phyloP scores from a whole-genome alignment of 2,329 filamentous ascomycete genomes.

The Myriosclerotinia duriaeana region DNA sequence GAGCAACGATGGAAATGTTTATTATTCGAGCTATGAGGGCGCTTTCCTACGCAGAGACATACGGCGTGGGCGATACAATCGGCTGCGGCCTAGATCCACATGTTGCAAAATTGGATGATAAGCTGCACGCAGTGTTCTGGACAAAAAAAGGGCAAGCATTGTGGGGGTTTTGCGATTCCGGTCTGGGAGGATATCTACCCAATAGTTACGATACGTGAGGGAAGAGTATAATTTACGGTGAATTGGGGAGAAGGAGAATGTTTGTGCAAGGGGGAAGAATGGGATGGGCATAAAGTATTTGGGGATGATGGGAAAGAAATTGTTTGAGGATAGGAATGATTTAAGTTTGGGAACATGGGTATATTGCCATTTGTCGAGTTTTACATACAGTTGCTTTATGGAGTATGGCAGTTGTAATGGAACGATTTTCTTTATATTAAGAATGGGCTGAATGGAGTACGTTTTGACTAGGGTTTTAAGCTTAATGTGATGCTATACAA shows the following conservation, averaged over 20 bases:
- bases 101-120: not conserved
- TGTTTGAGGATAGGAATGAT: too few relatives aligned
- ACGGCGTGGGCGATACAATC: not conserved
- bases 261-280: not conserved
- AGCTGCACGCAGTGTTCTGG: not conserved
- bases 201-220: not conserved
- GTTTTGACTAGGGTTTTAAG: too few relatives aligned
- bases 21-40: not conserved
- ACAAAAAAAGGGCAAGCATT: not conserved
- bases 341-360: too few relatives aligned
- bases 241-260: conserved; percentile 6
- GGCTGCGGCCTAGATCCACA: not conserved
- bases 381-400: too few relatives aligned
- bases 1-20: not conserved
- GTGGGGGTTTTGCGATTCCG: not conserved
- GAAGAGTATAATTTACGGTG: not conserved
- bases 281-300: not conserved
- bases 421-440: too few relatives aligned
- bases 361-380: too few relatives aligned
- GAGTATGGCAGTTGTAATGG: too few relatives aligned
- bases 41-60: not conserved
- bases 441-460: too few relatives aligned
- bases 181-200: not conserved
- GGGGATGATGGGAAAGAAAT: too few relatives aligned
- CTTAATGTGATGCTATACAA: too few relatives aligned